These are phyloP conservation scores for Vitis amurensis DNA, from an alignment of 164 flowering plant species.

Conservation along the genomic window DNA sequence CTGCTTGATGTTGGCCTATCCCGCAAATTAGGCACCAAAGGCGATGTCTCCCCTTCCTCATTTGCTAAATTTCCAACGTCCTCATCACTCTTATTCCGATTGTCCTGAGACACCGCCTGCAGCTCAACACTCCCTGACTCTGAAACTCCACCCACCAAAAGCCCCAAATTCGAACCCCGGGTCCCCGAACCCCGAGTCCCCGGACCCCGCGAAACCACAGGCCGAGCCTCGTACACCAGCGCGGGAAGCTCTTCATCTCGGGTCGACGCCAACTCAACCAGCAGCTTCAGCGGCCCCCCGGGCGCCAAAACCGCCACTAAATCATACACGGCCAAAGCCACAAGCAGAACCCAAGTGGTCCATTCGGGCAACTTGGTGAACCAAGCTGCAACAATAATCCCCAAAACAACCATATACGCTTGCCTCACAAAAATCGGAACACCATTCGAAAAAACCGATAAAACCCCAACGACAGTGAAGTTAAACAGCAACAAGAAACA, in stretches of 20 bases:
- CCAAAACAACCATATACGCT: slow-evolving; percentile 67
- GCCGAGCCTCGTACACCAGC: slow-evolving; percentile 82
- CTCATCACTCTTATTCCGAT: slow-evolving; percentile 7
- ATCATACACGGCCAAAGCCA: slow-evolving; percentile 84
- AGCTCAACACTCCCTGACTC: slow-evolving; percentile 59
- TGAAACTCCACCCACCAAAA: slow-evolving; percentile 55
- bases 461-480: slow-evolving; percentile 68
- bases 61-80: slow-evolving; percentile 9
- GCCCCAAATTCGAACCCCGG: slow-evolving; percentile 31
- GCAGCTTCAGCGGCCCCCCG: slow-evolving; percentile 82
- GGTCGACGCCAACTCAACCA: slow-evolving; percentile 79
- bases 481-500: slow-evolving; percentile 57
- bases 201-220: slow-evolving; percentile 28
- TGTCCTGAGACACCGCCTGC: slow-evolving; percentile 34
- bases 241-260: slow-evolving; percentile 91
- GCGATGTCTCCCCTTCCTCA: slow-evolving; percentile 44
- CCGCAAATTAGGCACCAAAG: slow-evolving; percentile 37
- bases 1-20: slow-evolving; percentile 20
- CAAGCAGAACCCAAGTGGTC: slow-evolving; percentile 86
- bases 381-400: slow-evolving; percentile 84
- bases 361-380: slow-evolving; percentile 87
- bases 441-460: slow-evolving; percentile 62
- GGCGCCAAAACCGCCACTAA: slow-evolving; percentile 86
- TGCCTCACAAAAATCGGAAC: slow-evolving; percentile 71
- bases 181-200: slow-evolving; percentile 7